Base-by-base conservation (phyloP, 805 yeast species). In the Priceomyces fermenticarens region DNA sequence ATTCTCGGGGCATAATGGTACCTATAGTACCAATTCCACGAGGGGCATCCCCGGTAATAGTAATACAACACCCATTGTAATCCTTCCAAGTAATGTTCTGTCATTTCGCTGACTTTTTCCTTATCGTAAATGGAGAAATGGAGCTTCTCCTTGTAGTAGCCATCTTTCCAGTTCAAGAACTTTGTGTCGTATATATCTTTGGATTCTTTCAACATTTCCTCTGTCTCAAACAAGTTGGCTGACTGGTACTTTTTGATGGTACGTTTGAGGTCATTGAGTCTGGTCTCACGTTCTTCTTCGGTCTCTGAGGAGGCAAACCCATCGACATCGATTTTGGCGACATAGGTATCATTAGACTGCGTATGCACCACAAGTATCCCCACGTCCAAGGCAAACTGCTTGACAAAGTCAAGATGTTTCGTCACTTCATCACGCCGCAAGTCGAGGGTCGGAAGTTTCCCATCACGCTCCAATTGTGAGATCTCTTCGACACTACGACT, bases 1-100 rank as follows among this genome's bases (percentile, higher is more conserved):
- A 91, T 88, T 70, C 96, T 80, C 35, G 99, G 99, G 12, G 98
- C 79, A 62, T 91, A 91, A 60, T 93, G 97, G 62, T 87, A 86
- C 49, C 73, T 79, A 60, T 78, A 91, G 58, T 78, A 91, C 99
- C 98, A 91, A 34, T 87, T 83, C 99, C 99, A 91, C 2, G 98
- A 89, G 30, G 88, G 86, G 56, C 88, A 83, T 20, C 97, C 98
- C 51, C 77, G 76, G 58, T 89, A 91, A 64, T 91, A 91, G 67
- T 91, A 91, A 55, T 76, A 81, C 61, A 93, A 70, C 10, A 93
- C 98, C 99, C 99, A 91, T 65, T 91, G 99, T 47, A 91, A 72
- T 49, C 99, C 99, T 63, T 90, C 96, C 32, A 93, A 72, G 57
- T 90, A 93, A 57, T 87, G 89, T 50, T 80, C 80, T 6, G 95